phyloP scores from a whole-genome alignment of 2,329 filamentous ascomycete genomes.

The Macrophomina phaseolina region DNA sequence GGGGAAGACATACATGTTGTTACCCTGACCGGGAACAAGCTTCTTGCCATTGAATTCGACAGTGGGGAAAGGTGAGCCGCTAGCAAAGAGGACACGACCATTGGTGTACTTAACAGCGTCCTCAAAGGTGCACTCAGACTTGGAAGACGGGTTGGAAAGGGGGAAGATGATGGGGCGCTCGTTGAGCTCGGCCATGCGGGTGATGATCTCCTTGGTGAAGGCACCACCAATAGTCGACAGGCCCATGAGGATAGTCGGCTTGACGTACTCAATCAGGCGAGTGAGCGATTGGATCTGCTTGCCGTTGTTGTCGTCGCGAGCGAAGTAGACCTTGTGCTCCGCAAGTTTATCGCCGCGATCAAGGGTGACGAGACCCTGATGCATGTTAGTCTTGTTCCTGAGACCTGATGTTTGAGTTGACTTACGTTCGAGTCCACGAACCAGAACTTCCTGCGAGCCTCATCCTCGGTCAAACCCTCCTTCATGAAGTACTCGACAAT shows the following conservation, averaged over 20 bases:
- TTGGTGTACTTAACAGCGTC: constrained; percentile 90
- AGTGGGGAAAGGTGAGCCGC: constrained; percentile 86
- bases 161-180: constrained; percentile 81
- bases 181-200: constrained; percentile 64
- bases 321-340: constrained; percentile 79
- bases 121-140: constrained; percentile 97
- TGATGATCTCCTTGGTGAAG: constrained; percentile 87
- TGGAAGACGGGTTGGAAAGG: constrained; percentile 92
- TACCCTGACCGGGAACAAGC: constrained; percentile 66
- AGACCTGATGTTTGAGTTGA: not conserved
- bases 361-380: constrained; percentile 78
- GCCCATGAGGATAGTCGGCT: constrained; percentile 92
- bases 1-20: constrained; percentile 94
- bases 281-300: constrained; percentile 77
- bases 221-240: constrained; percentile 92
- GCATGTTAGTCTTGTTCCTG: not conserved
- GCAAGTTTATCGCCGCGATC: constrained; percentile 94
- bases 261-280: constrained; percentile 92
- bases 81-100: constrained; percentile 90
- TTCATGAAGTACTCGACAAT: constrained; percentile 96
- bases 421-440: constrained; percentile 85
- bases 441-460: constrained; percentile 91
- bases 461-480: constrained; percentile 85
- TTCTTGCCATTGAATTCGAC: constrained; percentile 57
- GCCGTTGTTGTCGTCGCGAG: constrained; percentile 68